A percentile compares a stretch with the other conserved stretches of the same genome.
Conservation (phyloP, 768 basidiomycete species). For the Sporobolomyces phaffii region DNA sequence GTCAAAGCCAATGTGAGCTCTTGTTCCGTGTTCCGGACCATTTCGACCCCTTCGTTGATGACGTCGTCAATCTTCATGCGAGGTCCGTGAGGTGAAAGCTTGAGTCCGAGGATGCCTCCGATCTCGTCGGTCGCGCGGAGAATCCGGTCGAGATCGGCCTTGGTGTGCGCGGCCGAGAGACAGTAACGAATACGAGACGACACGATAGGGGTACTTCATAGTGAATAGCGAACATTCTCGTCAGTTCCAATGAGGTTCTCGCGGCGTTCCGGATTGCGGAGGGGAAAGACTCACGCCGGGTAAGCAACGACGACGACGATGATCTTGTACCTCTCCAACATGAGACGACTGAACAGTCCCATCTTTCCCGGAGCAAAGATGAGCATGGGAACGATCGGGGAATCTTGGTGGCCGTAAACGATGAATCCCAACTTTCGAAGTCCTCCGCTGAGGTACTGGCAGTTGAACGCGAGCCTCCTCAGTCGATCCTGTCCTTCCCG, state of each 20-base stretch:
- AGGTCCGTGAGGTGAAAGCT: slow-evolving; percentile 61
- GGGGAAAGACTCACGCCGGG: slow-evolving; percentile 30
- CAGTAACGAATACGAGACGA: slow-evolving; percentile 89
- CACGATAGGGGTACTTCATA: slow-evolving; percentile 66
- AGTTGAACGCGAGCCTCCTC: slow-evolving; percentile 87
- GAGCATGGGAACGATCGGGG: slow-evolving; percentile 86
- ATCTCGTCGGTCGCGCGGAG: slow-evolving; percentile 85
- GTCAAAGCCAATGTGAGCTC: slow-evolving; percentile 1
- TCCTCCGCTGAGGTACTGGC: slow-evolving; percentile 79
- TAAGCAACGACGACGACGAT: slow-evolving; percentile 42
- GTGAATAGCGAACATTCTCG: slow-evolving; percentile 53
- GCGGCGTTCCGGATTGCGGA: background rate
- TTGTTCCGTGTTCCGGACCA: slow-evolving; percentile 16
- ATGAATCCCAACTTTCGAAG: slow-evolving; percentile 91
- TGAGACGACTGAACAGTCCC: slow-evolving; percentile 68
- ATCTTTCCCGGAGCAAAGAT: slow-evolving; percentile 54
- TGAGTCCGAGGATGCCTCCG: slow-evolving; percentile 81
- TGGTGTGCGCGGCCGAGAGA: slow-evolving; percentile 88
- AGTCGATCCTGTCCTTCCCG: slow-evolving; percentile 75
- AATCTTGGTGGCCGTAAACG: slow-evolving; percentile 82
- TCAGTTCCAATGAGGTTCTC: too few species aligned
- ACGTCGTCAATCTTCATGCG: slow-evolving; percentile 40
- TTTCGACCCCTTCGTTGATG: slow-evolving; percentile 29
- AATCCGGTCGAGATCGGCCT: slow-evolving; percentile 85
- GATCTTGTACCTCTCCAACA: slow-evolving; percentile 56